phyloP scores from a whole-genome alignment of 345 rosid species.

The Corchorus olitorius region DNA sequence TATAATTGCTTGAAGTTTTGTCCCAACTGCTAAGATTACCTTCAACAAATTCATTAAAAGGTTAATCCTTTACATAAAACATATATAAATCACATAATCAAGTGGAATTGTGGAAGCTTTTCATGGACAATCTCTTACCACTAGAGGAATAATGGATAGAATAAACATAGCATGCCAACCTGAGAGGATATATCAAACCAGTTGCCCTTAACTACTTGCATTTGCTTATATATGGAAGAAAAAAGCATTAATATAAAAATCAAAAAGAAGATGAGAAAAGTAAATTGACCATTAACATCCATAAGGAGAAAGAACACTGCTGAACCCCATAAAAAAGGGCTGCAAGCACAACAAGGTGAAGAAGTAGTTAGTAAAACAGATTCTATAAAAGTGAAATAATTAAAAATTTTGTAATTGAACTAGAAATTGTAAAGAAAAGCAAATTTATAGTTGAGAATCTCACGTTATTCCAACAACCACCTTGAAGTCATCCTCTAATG shows the following conservation, averaged over 20 bases:
- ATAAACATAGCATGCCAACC: slow-evolving; percentile 70
- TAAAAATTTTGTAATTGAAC: not conserved
- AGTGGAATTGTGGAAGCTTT: not conserved
- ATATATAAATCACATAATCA: not conserved
- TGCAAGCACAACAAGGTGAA: slow-evolving; percentile 37
- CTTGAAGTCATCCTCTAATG: slow-evolving; percentile 95
- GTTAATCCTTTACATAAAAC: not conserved
- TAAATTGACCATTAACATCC: slow-evolving; percentile 70
- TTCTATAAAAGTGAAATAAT: too few species aligned
- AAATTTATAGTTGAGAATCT: not conserved
- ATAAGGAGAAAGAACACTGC: slow-evolving; percentile 69
- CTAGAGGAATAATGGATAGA: slow-evolving; percentile 67
- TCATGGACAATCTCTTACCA: slow-evolving; percentile 52
- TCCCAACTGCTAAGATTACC: slow-evolving; percentile 84
- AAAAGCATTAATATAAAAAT: not conserved
- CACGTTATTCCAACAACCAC: slow-evolving; percentile 94
- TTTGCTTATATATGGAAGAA: not conserved
- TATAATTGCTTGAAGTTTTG: slow-evolving; percentile 89
- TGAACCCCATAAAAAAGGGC: slow-evolving; percentile 78
- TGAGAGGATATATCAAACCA: slow-evolving; percentile 30
- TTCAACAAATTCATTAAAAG: slow-evolving; percentile 34
- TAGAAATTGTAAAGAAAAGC: not conserved
- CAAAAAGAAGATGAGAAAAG: not conserved
- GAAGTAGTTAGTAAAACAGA: slow-evolving; percentile 19
- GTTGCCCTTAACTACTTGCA: not conserved